Percentiles rank a stretch among this genome's conserved stretches.
Evolutionary conservation across 352 stramenopile genomes (phyloP).

Genomic region (Pythium rishiriense): DNA sequence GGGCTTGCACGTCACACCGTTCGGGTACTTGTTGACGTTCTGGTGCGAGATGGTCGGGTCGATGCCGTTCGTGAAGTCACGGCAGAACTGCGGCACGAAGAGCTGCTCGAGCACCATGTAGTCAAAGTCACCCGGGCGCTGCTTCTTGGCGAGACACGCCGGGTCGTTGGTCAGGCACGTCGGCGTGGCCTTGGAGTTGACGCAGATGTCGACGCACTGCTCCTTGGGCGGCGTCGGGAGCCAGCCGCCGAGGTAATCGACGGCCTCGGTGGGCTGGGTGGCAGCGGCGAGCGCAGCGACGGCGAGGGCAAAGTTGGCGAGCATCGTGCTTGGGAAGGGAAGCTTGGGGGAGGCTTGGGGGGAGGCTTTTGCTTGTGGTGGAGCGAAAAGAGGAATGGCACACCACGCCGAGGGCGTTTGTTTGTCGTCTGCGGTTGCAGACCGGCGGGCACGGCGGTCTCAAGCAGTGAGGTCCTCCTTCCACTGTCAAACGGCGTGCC

Average conservation of each 20-base stretch:
- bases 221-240: constrained; percentile 39
- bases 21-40: constrained; percentile 66
- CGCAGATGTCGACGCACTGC: constrained; percentile 76
- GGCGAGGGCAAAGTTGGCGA: constrained; percentile 23
- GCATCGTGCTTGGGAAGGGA: constrained; percentile 33
- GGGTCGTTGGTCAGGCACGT: constrained; percentile 56
- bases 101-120: constrained; percentile 79
- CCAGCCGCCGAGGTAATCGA: constrained; percentile 71
- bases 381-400: background rate
- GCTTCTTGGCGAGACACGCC: constrained; percentile 58
- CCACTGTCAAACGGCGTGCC: background rate
- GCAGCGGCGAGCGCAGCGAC: constrained; percentile 54
- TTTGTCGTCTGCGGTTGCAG: too few species aligned
- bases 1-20: constrained; percentile 46
- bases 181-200: constrained; percentile 52
- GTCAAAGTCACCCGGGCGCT: constrained; percentile 70
- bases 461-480: too few species aligned
- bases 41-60: constrained; percentile 81
- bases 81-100: constrained; percentile 81
- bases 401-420: background rate
- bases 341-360: constrained; percentile 14
- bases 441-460: too few species aligned
- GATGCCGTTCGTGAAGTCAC: constrained; percentile 64
- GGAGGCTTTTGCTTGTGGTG: constrained; percentile 16
- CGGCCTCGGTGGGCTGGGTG: constrained; percentile 53